Evolutionary conservation across 2,329 filamentous ascomycete genomes (phyloP).

Genomic region (Diaporthe velutina): DNA sequence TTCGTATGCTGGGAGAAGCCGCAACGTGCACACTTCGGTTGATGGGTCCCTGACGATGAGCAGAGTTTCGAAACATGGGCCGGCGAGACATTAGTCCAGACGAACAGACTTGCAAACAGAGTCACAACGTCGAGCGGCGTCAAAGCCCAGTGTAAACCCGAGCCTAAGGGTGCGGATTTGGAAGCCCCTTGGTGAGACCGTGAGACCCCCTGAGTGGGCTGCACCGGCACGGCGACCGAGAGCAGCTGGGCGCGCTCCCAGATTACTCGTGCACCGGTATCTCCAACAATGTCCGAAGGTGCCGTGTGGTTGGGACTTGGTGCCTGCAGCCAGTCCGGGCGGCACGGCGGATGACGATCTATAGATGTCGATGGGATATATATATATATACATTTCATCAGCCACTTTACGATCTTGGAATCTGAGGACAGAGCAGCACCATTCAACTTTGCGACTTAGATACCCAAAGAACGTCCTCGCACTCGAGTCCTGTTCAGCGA

Average conservation of each 20-base stretch:
- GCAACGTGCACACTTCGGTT: conserved; percentile 45
- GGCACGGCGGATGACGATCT: not conserved
- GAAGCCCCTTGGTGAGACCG: not conserved
- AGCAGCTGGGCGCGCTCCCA: not conserved
- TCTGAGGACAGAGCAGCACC: not conserved
- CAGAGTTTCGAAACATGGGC: conserved; percentile 65
- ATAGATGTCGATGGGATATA: conserved; percentile 19
- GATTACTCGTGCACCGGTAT: conserved; percentile 29
- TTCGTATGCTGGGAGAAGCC: not conserved
- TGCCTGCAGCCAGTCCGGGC: not conserved
- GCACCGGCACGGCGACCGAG: conserved; percentile 31
- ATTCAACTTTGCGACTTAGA: not conserved
- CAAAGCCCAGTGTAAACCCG: conserved; percentile 16
- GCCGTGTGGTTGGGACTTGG: not conserved
- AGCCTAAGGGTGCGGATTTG: not conserved
- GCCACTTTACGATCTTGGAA: not conserved
- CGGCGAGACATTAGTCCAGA: conserved; percentile 24
- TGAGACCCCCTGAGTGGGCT: conserved; percentile 14
- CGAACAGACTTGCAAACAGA: not conserved
- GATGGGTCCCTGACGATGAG: conserved; percentile 65
- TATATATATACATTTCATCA: conserved; percentile 13
- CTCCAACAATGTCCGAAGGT: conserved; percentile 39
- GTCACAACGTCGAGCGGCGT: not conserved
- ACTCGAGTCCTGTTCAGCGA: not conserved
- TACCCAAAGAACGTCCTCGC: not conserved